These are phyloP conservation scores for Ogataea angusta DNA, from an alignment of 805 yeast genomes.

Conservation along the genomic window DNA sequence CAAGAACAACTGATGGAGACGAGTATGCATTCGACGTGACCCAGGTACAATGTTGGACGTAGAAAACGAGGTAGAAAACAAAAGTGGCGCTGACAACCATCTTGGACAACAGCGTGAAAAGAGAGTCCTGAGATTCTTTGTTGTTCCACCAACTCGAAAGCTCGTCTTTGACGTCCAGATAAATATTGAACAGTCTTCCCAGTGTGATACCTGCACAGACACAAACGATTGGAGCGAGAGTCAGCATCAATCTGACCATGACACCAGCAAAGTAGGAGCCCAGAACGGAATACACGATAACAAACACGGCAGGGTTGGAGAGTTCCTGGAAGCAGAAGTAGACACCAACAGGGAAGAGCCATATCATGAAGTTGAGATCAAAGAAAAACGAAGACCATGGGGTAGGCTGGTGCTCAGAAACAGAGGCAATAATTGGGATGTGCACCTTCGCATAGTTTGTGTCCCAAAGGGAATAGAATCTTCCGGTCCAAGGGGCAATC, in stretches of 20 bases:
- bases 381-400: slow-evolving; percentile 99
- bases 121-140: slow-evolving; percentile 8
- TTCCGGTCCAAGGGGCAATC: slow-evolving; percentile 99
- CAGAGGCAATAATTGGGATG: slow-evolving; percentile 97
- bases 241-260: slow-evolving; percentile 96
- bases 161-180: slow-evolving; percentile 53
- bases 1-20: slow-evolving; percentile 94
- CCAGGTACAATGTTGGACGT: slow-evolving; percentile 95
- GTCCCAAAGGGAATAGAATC: slow-evolving; percentile 98
- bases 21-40: slow-evolving; percentile 95
- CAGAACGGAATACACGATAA: slow-evolving; percentile 87
- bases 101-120: slow-evolving; percentile 49
- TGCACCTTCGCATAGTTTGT: slow-evolving; percentile 96
- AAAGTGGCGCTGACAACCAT: slow-evolving; percentile 64
- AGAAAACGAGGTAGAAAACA: slow-evolving; percentile 68
- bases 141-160: slow-evolving; percentile 11
- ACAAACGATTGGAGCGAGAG: slow-evolving; percentile 94
- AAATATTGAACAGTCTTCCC: slow-evolving; percentile 79
- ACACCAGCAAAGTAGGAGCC: slow-evolving; percentile 98
- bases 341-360: slow-evolving; percentile 98
- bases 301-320: slow-evolving; percentile 87
- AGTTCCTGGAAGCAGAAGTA: slow-evolving; percentile 87
- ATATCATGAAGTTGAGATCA: slow-evolving; percentile 86
- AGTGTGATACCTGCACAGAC: slow-evolving; percentile 88
- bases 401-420: slow-evolving; percentile 99